Evolutionary conservation across 2,329 filamentous ascomycete species (phyloP), one percentile per base, ranked within the genome.

Genomic region (Tolypocladium guangdongense): DNA sequence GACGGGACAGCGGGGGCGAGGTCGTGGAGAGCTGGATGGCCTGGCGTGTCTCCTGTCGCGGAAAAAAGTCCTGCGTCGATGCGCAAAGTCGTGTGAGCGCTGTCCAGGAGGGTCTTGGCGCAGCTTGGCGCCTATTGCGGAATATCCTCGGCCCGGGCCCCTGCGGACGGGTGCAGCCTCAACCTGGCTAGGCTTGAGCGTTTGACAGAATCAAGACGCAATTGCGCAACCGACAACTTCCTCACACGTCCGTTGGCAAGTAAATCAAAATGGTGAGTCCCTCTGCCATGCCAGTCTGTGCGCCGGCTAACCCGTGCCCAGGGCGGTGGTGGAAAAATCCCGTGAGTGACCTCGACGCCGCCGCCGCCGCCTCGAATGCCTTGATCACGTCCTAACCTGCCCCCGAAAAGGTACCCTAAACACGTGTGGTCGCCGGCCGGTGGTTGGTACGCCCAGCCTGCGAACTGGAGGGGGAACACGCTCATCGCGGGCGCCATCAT

Each of bases 351-450:
- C 32, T 32, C 30, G 12, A 18, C 38, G 30, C 4, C 38, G 3
- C 4, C 49, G 39, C 27, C 12, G 18, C 2, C 14, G 24, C 32
- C 22, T 71, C 54, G 33, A 32, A 35, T 22, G 46, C 16, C 22
- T 27, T 22, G 33, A 38, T 41, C n/a, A 20, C 49, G 33, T 16
- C n/a, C 20, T 36, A 33, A 47, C 43, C 43, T 33, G 18, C 27
- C 27, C 16, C 7, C 27, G 43, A 33, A 47, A 47, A 47, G 90
- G 68, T 96, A 96, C 75, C 91, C 90, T 71, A 96, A 96, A 80
- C 92, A 99, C 80, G 90, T 99, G 80, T 99, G 93, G 93, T 97
- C 93, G 67, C 93, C 93, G 57, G 80, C 92, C 60, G 93, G 93
- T 80, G 93, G 93, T 74, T 99, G 93, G 93, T 99, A 99, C 74